These are phyloP conservation scores for Flaveria bidentis DNA, from an alignment of 129 eudicot species.

Conservation along the genomic window DNA sequence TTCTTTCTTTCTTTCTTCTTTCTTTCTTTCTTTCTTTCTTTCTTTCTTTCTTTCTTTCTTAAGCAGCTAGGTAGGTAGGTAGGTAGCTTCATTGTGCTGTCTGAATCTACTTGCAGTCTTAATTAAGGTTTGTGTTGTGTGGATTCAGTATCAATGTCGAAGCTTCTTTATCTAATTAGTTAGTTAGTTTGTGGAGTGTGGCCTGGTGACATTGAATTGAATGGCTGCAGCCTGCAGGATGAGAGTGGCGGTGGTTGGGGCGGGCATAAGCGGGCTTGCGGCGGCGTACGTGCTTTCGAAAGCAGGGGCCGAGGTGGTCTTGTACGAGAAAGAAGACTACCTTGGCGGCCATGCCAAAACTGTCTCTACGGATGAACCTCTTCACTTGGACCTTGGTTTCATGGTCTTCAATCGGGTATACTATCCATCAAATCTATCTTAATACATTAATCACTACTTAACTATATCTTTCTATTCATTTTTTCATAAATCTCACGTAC, in stretches of 20 bases:
- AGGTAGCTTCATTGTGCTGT: background rate
- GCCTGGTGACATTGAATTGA: background rate
- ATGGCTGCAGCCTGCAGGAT: constrained; percentile 29
- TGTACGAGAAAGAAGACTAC: constrained; percentile 79
- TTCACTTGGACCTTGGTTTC: constrained; percentile 75
- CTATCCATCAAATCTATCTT: background rate
- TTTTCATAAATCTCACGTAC: too few relatives aligned
- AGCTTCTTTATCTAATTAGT: background rate
- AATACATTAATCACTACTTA: too few relatives aligned
- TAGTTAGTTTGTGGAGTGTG: too few relatives aligned
- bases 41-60: too few relatives aligned
- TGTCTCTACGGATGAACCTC: constrained; percentile 47
- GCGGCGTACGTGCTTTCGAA: constrained; percentile 69
- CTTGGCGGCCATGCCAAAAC: constrained; percentile 95
- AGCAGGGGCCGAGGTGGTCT: constrained; percentile 64
- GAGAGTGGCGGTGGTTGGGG: constrained; percentile 95
- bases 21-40: too few relatives aligned
- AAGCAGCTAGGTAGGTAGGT: background rate
- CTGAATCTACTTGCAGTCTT: background rate
- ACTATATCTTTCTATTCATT: too few relatives aligned
- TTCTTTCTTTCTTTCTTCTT: too few relatives aligned
- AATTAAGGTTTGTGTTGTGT: background rate
- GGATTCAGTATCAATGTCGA: background rate
- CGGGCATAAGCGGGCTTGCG: constrained; percentile 75
- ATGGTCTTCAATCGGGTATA: constrained; percentile 88